Evolutionary conservation across 352 stramenopile species (phyloP), one percentile per base, ranked within the genome.

Genomic region (Thalassiosira livingstoniorum): DNA sequence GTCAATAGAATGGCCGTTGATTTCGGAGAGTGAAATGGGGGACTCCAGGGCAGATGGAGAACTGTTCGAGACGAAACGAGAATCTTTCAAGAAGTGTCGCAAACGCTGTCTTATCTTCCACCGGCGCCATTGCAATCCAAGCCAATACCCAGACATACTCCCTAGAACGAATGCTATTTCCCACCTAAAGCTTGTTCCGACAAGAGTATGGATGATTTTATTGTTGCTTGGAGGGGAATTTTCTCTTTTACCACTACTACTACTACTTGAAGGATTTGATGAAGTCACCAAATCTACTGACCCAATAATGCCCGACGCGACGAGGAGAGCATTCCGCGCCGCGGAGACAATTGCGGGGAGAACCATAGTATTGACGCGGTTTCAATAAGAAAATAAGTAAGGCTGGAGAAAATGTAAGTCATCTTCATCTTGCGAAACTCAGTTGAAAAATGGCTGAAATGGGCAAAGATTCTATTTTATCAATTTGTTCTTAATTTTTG

Each of bases 81-180:
- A n/a, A 23, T 58, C 47, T 58, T 58, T 58, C 27, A 5, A 29
- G 21, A 29, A 58, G 4, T 58, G 47, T 29, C 11, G 11, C 4
- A 58, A 58, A 15, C 47, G 47, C n/a, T 58, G 11, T n/a, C 27
- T 58, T 27, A 58, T n/a, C 27, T n/a, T 58, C 47, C 11, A 58
- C 27, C 47, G 47, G 21, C 27, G 47, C 21, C 21, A 25, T 58
- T 58, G 5, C 47, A 58, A 11, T 29, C 11, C 47, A 10, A 27
- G 10, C 47, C 47, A 58, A 58, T 58, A 58, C 7, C 47, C 47
- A 23, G 27, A 11, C 5, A 27, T 58, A 58, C 11, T 23, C 5
- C 47, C 47, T n/a, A 58, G 7, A n/a, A 58, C 11, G 27, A n/a
- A 58, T 58, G 11, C 47, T 58, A 23, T 58, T 27, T n/a, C 39